These are phyloP conservation scores for Amaranthus palmeri DNA, from an alignment of 148 eudicot genomes.

Conservation along the genomic window DNA sequence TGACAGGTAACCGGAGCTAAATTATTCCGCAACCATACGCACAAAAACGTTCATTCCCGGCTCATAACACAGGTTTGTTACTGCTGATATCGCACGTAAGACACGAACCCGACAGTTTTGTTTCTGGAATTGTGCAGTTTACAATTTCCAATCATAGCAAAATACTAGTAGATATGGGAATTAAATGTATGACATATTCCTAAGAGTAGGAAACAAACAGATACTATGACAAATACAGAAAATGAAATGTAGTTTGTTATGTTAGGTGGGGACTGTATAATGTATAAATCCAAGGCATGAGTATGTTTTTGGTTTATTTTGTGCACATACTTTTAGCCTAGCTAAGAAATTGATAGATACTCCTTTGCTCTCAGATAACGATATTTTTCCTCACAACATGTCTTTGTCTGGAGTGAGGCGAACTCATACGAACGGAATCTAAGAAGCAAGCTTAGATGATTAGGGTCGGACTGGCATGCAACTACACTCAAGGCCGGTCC, in stretches of 20 bases:
- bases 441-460: too few species aligned
- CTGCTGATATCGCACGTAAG: neutral
- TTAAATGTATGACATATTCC: slow-evolving; percentile 1
- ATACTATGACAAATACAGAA: slow-evolving; percentile 18
- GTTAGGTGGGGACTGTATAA: slow-evolving; percentile 9
- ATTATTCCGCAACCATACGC: neutral
- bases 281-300: neutral
- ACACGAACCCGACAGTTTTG: too few species aligned
- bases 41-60: neutral
- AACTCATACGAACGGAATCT: too few species aligned
- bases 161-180: slow-evolving; percentile 2
- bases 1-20: slow-evolving; percentile 9
- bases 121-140: too few species aligned
- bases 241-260: slow-evolving; percentile 8
- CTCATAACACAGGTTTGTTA: neutral
- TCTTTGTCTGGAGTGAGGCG: too few species aligned
- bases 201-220: slow-evolving; percentile 9
- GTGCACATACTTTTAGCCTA: slow-evolving; percentile 2
- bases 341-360: too few species aligned
- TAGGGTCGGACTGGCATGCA: too few species aligned
- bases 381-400: too few species aligned
- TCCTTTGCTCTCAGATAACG: too few species aligned
- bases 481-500: too few species aligned
- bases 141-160: too few species aligned
- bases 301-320: slow-evolving; percentile 6